A percentile compares a stretch with the other conserved stretches of the same genome.
phyloP scores from a whole-genome alignment of 345 rosid genomes.

The Lagerstroemia speciosa region DNA sequence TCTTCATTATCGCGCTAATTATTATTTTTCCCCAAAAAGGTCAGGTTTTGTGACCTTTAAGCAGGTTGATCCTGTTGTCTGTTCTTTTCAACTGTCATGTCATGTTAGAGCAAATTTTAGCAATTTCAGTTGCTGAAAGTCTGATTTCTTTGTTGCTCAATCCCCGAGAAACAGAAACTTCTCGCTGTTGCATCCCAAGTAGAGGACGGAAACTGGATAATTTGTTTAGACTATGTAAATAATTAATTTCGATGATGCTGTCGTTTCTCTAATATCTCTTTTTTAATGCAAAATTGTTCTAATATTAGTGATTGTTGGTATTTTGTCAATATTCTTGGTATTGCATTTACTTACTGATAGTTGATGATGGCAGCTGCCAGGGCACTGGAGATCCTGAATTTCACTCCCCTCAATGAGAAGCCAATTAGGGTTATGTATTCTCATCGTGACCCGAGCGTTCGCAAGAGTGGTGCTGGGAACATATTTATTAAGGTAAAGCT shows the following conservation, averaged over 20 bases:
- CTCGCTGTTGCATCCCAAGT: neutral
- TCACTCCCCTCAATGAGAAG: slow-evolving; percentile 61
- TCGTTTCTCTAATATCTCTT: neutral
- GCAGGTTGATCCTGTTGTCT: neutral
- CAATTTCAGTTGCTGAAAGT: neutral
- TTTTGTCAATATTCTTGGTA: neutral
- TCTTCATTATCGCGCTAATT: neutral
- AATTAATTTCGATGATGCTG: neutral
- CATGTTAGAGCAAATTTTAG: neutral
- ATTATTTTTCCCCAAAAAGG: neutral
- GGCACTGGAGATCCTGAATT: slow-evolving; percentile 76
- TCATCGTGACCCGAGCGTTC: slow-evolving; percentile 65
- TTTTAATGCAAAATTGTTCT: neutral
- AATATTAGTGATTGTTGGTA: neutral
- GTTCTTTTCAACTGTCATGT: neutral
- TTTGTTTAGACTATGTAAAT: neutral
- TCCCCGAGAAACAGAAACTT: neutral
- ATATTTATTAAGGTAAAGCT: slow-evolving; percentile 74
- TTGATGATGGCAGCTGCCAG: slow-evolving; percentile 52
- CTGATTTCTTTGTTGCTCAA: neutral
- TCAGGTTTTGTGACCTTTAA: neutral
- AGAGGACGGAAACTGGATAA: neutral
- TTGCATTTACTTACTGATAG: neutral
- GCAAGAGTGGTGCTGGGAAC: slow-evolving; percentile 91
- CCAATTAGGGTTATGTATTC: slow-evolving; percentile 83